Conservation (phyloP, 768 basidiomycete species). For the Boletus reticulatus region DNA sequence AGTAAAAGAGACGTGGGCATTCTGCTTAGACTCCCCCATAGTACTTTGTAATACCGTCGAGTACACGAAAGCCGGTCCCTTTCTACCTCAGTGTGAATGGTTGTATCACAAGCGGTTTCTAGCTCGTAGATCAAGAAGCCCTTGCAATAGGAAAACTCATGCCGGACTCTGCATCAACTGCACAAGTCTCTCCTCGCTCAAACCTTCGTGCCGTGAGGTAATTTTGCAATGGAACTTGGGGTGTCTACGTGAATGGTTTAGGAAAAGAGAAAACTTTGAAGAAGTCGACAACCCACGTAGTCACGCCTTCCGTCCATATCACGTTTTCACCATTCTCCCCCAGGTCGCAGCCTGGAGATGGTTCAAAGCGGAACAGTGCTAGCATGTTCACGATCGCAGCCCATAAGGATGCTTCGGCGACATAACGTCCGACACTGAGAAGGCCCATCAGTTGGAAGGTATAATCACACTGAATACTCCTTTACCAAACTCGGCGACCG, state of each 20-base stretch:
- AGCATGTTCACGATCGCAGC: constrained; percentile 8
- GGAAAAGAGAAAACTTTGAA: not conserved
- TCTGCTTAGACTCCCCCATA: constrained; percentile 12
- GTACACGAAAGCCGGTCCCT: not conserved
- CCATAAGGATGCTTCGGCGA: constrained; percentile 38
- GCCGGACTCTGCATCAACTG: not conserved
- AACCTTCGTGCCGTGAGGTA: not conserved
- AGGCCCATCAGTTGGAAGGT: not conserved
- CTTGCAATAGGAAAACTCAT: not conserved
- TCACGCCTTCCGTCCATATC: constrained; percentile 8
- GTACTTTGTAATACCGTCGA: constrained; percentile 13
- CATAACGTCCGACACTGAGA: constrained; percentile 35
- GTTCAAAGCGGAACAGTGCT: constrained; percentile 6
- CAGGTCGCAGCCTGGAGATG: not conserved
- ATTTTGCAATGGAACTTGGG: not conserved
- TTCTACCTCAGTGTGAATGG: not conserved
- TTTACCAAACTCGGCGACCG: constrained; percentile 37
- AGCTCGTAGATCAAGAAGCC: too few species aligned
- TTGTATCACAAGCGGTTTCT: not conserved
- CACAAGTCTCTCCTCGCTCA: not conserved
- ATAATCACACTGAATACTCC: not conserved
- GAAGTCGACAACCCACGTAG: not conserved
- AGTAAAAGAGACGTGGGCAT: constrained; percentile 3
- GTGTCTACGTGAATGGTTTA: not conserved
- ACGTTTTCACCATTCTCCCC: constrained; percentile 4